Evolutionary conservation across 2,329 filamentous ascomycete species (phyloP).

Genomic region (Sporothrix brasiliensis): DNA sequence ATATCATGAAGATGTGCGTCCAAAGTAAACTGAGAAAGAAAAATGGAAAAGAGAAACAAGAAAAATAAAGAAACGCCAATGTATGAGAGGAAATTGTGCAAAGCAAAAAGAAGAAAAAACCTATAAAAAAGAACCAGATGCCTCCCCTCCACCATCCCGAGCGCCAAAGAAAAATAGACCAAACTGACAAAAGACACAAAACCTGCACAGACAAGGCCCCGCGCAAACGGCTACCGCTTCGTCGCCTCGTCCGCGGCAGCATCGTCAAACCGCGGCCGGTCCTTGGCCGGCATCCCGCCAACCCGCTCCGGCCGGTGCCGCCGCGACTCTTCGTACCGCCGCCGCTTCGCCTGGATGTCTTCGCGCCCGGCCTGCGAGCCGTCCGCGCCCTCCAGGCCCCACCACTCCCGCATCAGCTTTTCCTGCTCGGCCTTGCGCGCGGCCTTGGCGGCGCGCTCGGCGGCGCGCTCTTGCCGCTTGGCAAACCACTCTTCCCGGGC

Average conservation of each 20-base stretch:
- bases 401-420: slow-evolving; percentile 68
- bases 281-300: slow-evolving; percentile 55
- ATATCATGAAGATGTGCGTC: slow-evolving; percentile 25
- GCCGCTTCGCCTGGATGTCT: slow-evolving; percentile 51
- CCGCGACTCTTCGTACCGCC: slow-evolving; percentile 56
- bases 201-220: neutral
- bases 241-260: neutral
- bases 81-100: slow-evolving; percentile 21
- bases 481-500: slow-evolving; percentile 94
- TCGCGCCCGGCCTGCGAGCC: slow-evolving; percentile 58
- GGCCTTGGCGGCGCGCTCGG: slow-evolving; percentile 66
- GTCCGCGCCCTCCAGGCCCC: slow-evolving; percentile 55
- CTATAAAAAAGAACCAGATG: neutral
- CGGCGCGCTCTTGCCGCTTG: slow-evolving; percentile 69
- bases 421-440: slow-evolving; percentile 64
- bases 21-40: neutral
- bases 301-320: slow-evolving; percentile 58
- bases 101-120: neutral
- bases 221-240: neutral
- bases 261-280: slow-evolving; percentile 40
- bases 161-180: slow-evolving; percentile 9
- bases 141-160: slow-evolving; percentile 16
- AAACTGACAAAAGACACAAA: neutral
- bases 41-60: neutral
- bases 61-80: slow-evolving; percentile 26